Evolutionary conservation across 257 asterid species (phyloP).

Genomic region (Primulina eburnea): DNA sequence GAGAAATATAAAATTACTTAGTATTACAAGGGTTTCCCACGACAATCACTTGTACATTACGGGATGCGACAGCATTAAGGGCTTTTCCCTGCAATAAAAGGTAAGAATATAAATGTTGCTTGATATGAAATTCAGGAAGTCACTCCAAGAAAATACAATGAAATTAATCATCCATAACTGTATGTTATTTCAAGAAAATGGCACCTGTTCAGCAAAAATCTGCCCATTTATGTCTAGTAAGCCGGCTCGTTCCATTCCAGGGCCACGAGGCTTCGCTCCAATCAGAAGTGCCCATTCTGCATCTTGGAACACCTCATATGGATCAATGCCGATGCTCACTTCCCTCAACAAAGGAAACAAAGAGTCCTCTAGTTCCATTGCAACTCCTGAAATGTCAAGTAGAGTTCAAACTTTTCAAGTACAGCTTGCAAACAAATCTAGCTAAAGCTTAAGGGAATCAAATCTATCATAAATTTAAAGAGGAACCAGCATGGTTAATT

Average conservation of each 20-base stretch:
- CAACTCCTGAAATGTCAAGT: constrained; percentile 61
- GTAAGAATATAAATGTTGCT: neutral
- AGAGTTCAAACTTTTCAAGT: constrained; percentile 8
- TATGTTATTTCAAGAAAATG: neutral
- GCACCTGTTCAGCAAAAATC: constrained; percentile 85
- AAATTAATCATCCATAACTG: neutral
- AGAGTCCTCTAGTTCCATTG: constrained; percentile 99
- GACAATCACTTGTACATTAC: constrained; percentile 78
- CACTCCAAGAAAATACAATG: neutral
- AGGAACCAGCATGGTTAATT: neutral
- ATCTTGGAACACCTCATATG: constrained; percentile 90
- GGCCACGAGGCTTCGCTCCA: constrained; percentile 99
- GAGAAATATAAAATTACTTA: constrained; percentile 45
- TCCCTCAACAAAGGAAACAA: constrained; percentile 89
- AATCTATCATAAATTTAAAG: neutral
- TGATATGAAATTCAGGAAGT: neutral
- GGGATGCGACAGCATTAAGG: constrained; percentile 93
- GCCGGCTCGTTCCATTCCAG: constrained; percentile 93
- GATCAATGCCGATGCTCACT: constrained; percentile 87
- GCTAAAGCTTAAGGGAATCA: neutral
- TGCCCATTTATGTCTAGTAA: constrained; percentile 89
- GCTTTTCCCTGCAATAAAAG: constrained; percentile 77
- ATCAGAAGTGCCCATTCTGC: constrained; percentile 98
- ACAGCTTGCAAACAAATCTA: constrained; percentile 2
- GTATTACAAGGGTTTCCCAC: constrained; percentile 99